Evolutionary conservation across 129 eudicot species (phyloP), one percentile per base, ranked within the genome.

Genomic region (Dittrichia graveolens): DNA sequence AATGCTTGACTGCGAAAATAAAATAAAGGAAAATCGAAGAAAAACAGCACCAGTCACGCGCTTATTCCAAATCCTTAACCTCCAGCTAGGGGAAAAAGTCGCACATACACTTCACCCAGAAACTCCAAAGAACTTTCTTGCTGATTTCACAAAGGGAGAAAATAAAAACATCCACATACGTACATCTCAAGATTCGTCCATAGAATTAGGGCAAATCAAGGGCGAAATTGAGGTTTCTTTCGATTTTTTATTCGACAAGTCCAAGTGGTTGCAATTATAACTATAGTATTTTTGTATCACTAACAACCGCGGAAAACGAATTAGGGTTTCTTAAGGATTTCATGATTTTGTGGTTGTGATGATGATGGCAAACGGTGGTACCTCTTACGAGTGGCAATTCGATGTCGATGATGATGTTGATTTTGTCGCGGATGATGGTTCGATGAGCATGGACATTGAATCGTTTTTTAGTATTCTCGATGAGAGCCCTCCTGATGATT

Each of bases 41-140:
- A 43, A 78, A 70, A 52, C 77, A 2, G 77, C 82, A 78, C 56
- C 73, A 78, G 67, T 78, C 72, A 78, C 82, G 82, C 82, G 77
- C 59, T 71, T 69, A 78, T 78, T 78, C 82, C 52, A 71, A 78
- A 78, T 61, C 77, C 45, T 52, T 61, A 78, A 55, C 74, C 72
- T 78, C 41, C 66, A 71, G 53, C 40, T 50, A 41, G 10, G 62
- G 61, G 61, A 40, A 77, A 78, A 71, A 63, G 77, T 78, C 73
- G 52, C 58, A 61, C 37, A 69, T 61, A 60, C 57, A 66, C 55
- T 16, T 38, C 41, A 59, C 81, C 80, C 75, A 49, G 70, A 77
- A 77, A 69, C 81, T 49, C 31, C 71, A 61, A 37, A 62, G 67
- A 78, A 71, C 61, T 62, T 71, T 71, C 82, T 50, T 58, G 12